Conservation (phyloP, 1,139 yeast species). For the Blastobotrys malaysiensis region DNA sequence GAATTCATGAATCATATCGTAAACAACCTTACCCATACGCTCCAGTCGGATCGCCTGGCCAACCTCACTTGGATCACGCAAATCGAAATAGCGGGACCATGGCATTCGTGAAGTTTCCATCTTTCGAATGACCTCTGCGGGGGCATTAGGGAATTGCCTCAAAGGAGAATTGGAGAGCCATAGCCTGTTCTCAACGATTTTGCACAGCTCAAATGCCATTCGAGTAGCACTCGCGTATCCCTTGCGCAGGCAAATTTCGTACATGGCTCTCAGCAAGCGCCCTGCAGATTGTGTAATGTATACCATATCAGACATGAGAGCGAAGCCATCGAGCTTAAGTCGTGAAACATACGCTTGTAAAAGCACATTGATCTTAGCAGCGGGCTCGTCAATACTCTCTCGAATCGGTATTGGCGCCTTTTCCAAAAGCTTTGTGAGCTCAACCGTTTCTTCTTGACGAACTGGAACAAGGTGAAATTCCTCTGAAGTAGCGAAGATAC, state of each 20-base stretch:
- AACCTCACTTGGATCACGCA: conserved; percentile 62
- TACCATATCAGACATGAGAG: conserved; percentile 88
- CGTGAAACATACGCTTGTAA: conserved; percentile 82
- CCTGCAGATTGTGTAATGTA: conserved; percentile 93
- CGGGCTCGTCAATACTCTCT: conserved; percentile 64
- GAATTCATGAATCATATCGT: conserved; percentile 60
- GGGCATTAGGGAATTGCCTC: conserved; percentile 69
- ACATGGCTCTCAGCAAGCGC: conserved; percentile 77
- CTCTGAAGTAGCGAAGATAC: conserved; percentile 72
- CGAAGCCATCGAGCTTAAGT: conserved; percentile 76
- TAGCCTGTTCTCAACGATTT: conserved; percentile 72
- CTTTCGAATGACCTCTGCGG: conserved; percentile 61
- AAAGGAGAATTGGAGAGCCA: conserved; percentile 88
- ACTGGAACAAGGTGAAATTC: conserved; percentile 84
- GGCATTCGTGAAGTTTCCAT: conserved; percentile 81
- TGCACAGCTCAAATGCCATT: conserved; percentile 57
- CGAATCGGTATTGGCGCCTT: conserved; percentile 82
- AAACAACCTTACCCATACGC: conserved; percentile 57
- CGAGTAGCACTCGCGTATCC: conserved; percentile 68
- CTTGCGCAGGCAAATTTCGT: conserved; percentile 66
- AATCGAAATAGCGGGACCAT: conserved; percentile 69
- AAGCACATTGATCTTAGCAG: conserved; percentile 74
- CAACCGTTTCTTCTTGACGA: conserved; percentile 81
- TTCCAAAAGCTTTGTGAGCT: conserved; percentile 62
- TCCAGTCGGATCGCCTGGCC: conserved; percentile 78